A percentile compares a stretch with the other conserved stretches of the same genome.
phyloP scores from a whole-genome alignment of 2,329 filamentous ascomycete genomes.

The Apiospora rasikravindrae region DNA sequence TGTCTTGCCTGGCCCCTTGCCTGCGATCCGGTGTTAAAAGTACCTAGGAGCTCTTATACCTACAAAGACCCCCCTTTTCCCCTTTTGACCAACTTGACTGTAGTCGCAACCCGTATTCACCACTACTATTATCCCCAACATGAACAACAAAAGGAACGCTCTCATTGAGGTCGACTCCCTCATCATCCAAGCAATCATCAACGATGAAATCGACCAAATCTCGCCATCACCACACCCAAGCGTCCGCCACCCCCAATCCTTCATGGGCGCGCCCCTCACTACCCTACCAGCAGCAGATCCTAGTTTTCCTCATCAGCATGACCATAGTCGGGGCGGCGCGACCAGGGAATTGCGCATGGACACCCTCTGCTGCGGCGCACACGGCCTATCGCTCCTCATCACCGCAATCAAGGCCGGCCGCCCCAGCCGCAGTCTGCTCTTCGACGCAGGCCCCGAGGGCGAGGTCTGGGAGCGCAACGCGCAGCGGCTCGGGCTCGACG shows the following conservation, averaged over 20 bases:
- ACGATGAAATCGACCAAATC: conserved; percentile 60
- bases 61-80: background rate
- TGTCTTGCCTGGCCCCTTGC: no score
- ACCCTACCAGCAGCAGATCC: conserved; percentile 35
- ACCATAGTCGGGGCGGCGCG: conserved; percentile 44
- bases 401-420: conserved; percentile 51
- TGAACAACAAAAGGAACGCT: no score
- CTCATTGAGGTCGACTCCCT: conserved; percentile 40
- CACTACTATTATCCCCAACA: background rate
- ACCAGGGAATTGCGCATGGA: conserved; percentile 53
- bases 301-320: conserved; percentile 24
- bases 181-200: conserved; percentile 55
- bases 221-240: conserved; percentile 50
- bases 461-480: conserved; percentile 56
- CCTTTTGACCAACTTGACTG: background rate
- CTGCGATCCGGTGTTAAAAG: no score
- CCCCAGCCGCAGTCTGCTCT: conserved; percentile 52
- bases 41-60: background rate
- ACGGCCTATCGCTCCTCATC: conserved; percentile 59
- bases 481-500: conserved; percentile 47
- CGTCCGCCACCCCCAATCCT: conserved; percentile 47
- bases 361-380: conserved; percentile 57
- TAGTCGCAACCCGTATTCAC: background rate
- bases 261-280: conserved; percentile 47
- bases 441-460: conserved; percentile 59